phyloP scores from a whole-genome alignment of 139 green algal genomes.

The Chlamydomonas schloesseri region DNA sequence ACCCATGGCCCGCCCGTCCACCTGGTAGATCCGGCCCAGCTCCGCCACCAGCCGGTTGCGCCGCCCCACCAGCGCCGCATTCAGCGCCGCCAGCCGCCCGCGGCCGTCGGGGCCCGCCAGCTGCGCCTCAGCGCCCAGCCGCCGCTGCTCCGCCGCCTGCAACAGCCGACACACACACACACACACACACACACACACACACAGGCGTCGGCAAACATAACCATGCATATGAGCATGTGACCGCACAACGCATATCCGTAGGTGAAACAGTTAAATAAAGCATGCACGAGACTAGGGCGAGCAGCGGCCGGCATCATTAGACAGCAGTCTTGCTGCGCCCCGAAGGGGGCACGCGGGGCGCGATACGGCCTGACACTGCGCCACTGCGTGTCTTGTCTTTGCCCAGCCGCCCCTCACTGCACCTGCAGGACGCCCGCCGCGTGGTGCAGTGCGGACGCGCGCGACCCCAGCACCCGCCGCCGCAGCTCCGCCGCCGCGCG shows the following conservation, averaged over 20 bases:
- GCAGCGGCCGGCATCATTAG: too few relatives aligned
- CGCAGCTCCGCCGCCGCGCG: neutral
- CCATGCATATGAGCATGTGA: too few relatives aligned
- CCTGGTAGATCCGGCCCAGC: conserved; percentile 61
- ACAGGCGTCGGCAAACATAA: too few relatives aligned
- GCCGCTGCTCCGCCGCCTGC: conserved; percentile 28
- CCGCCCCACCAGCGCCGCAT: conserved; percentile 55
- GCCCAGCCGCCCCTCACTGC: neutral
- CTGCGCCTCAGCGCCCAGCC: conserved; percentile 22
- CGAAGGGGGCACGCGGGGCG: too few relatives aligned
- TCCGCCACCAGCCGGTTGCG: conserved; percentile 61
- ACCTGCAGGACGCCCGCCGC: conserved; percentile 6
- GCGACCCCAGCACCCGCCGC: neutral
- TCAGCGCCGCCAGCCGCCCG: conserved; percentile 45
- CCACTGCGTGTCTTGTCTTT: too few relatives aligned
- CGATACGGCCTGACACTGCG: too few relatives aligned
- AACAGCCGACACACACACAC: too few relatives aligned
- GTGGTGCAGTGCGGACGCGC: neutral
- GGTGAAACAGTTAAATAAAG: too few relatives aligned
- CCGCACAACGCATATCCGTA: too few relatives aligned
- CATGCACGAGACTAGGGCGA: too few relatives aligned
- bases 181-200: neutral
- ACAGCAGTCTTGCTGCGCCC: too few relatives aligned
- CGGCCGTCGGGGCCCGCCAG: conserved; percentile 51
- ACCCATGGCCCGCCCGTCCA: neutral